Percentiles rank a stretch among this genome's conserved stretches.
These are phyloP conservation scores for Exophiala aquamarina DNA, from an alignment of 2,329 filamentous ascomycete genomes.

Conservation along the genomic window DNA sequence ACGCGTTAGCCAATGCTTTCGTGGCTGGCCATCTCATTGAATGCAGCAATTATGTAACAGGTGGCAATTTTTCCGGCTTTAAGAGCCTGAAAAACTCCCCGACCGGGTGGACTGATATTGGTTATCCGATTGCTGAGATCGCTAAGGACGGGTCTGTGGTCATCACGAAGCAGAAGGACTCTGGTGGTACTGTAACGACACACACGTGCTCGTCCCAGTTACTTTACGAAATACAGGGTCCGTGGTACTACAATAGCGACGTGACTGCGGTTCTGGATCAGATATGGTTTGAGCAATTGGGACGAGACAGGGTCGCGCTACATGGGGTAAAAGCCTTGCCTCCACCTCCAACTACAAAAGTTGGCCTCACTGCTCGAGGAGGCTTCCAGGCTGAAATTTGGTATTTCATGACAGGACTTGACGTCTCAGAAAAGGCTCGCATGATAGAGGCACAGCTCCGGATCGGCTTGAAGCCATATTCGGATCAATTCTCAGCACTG, in stretches of 20 bases:
- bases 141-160: slow-evolving; percentile 40
- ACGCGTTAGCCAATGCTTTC: slow-evolving; percentile 42
- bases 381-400: slow-evolving; percentile 49
- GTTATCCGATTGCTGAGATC: slow-evolving; percentile 49
- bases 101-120: slow-evolving; percentile 45
- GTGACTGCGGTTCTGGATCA: slow-evolving; percentile 53
- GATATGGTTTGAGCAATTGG: slow-evolving; percentile 54
- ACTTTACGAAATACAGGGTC: slow-evolving; percentile 56
- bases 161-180: slow-evolving; percentile 45
- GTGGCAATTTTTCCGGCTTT: slow-evolving; percentile 47
- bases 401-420: slow-evolving; percentile 46
- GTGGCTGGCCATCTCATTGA: slow-evolving; percentile 42
- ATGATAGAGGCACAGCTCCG: slow-evolving; percentile 48
- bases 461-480: slow-evolving; percentile 36
- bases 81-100: slow-evolving; percentile 34
- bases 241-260: slow-evolving; percentile 59
- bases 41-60: slow-evolving; percentile 44
- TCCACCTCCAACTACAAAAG: slow-evolving; percentile 53
- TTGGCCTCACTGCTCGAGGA: slow-evolving; percentile 47
- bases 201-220: slow-evolving; percentile 55
- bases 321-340: slow-evolving; percentile 43
- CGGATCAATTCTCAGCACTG: slow-evolving; percentile 34
- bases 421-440: slow-evolving; percentile 47
- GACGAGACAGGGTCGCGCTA: slow-evolving; percentile 50
- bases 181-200: slow-evolving; percentile 44